These are phyloP conservation scores for Podospora comata DNA, from an alignment of 495 filamentous ascomycete species.

Conservation along the genomic window DNA sequence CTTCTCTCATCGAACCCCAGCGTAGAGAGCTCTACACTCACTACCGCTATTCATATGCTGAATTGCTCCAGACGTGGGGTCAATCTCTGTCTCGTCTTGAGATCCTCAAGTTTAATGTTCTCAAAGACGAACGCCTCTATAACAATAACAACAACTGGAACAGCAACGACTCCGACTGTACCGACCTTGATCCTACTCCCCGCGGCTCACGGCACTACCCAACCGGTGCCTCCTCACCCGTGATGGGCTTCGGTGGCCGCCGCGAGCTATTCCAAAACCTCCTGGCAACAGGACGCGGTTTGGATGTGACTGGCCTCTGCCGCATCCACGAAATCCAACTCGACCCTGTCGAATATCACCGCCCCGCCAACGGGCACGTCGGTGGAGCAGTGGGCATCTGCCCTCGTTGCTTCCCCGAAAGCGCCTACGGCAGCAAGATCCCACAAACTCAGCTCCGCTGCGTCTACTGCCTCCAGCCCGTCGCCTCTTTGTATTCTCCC, in stretches of 20 bases:
- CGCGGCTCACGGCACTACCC: conserved; percentile 24
- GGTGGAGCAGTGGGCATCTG: conserved; percentile 57
- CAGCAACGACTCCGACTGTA: conserved; percentile 28
- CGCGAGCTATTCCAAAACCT: conserved; percentile 41
- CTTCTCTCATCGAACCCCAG: conserved; percentile 65
- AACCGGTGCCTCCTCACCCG: conserved; percentile 40
- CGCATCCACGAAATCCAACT: conserved; percentile 54
- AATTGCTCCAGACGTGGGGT: conserved; percentile 79
- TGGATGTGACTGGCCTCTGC: conserved; percentile 60
- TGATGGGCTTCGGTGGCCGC: conserved; percentile 44
- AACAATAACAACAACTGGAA: conserved; percentile 18
- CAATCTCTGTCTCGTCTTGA: conserved; percentile 71
- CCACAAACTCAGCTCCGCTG: conserved; percentile 55
- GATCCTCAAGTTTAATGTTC: conserved; percentile 76
- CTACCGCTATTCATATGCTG: conserved; percentile 78
- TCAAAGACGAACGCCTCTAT: conserved; percentile 43
- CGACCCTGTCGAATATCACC: conserved; percentile 45
- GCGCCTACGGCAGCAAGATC: conserved; percentile 40
- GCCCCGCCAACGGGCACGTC: conserved; percentile 26
- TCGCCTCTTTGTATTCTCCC: conserved; percentile 54
- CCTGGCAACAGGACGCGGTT: conserved; percentile 44
- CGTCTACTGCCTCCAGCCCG: conserved; percentile 57
- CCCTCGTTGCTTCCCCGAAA: conserved; percentile 39
- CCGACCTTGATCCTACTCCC: conserved; percentile 32
- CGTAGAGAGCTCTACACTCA: conserved; percentile 58